phyloP scores from a whole-genome alignment of 2,329 filamentous ascomycete genomes.

The Thielaviopsis ethacetica region DNA sequence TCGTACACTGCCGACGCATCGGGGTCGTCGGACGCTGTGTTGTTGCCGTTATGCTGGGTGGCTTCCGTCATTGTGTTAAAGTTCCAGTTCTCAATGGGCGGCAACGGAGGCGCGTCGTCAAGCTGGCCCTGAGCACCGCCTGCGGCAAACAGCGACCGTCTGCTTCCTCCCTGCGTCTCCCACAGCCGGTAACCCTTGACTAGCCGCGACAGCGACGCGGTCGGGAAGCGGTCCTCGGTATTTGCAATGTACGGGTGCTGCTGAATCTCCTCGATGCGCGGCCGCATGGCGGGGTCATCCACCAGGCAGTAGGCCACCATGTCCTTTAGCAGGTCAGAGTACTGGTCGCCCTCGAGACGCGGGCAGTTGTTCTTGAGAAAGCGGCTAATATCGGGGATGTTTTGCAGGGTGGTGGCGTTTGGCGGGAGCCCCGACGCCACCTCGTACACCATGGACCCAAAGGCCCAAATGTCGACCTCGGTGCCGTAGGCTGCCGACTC shows the following conservation, averaged over 20 bases:
- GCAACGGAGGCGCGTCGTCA: constrained; percentile 18
- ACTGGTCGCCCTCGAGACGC: constrained; percentile 39
- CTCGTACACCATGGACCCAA: constrained; percentile 50
- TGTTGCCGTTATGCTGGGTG: neutral
- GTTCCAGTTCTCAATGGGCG: constrained; percentile 39
- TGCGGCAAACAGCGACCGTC: constrained; percentile 38
- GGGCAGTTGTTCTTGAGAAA: constrained; percentile 33
- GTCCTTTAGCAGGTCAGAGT: constrained; percentile 38
- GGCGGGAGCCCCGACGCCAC: constrained; percentile 49
- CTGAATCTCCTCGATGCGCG: constrained; percentile 42
- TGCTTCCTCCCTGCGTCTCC: constrained; percentile 50
- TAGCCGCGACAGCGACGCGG: constrained; percentile 39
- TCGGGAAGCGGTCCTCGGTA: constrained; percentile 41
- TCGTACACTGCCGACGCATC: constrained; percentile 7
- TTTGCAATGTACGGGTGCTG: constrained; percentile 46
- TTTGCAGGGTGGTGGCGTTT: constrained; percentile 29
- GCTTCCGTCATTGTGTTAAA: constrained; percentile 27
- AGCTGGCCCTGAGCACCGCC: constrained; percentile 31
- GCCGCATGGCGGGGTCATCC: constrained; percentile 38
- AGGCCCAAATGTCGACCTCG: constrained; percentile 52
- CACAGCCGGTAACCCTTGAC: constrained; percentile 52
- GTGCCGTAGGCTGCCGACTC: constrained; percentile 35
- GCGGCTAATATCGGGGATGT: constrained; percentile 25
- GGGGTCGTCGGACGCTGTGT: neutral
- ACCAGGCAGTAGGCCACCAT: constrained; percentile 46